Evolutionary conservation across 192 early-diverging fungal genomes (phyloP).

Genomic region (Mortierella claussenii): DNA sequence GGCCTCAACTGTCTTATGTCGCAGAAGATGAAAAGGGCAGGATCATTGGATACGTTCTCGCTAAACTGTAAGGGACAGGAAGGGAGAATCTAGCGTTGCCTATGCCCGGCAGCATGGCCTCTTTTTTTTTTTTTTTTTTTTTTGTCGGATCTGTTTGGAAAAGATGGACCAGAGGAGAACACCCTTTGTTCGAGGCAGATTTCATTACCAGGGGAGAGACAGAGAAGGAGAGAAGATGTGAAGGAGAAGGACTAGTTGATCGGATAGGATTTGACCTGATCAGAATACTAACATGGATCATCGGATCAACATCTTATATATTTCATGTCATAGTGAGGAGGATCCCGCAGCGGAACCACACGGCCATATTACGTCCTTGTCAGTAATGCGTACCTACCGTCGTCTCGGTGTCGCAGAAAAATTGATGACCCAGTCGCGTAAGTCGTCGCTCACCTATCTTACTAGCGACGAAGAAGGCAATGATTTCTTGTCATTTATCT

Average conservation of each 20-base stretch:
- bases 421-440: slow-evolving; percentile 93
- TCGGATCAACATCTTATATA: too few species aligned
- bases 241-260: too few species aligned
- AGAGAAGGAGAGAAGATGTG: too few species aligned
- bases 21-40: slow-evolving; percentile 92
- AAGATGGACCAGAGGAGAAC: too few species aligned
- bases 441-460: slow-evolving; percentile 21
- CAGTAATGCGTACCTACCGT: slow-evolving; percentile 96
- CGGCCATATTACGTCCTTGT: slow-evolving; percentile 97
- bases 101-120: too few species aligned
- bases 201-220: too few species aligned
- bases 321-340: slow-evolving; percentile 82
- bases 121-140: slow-evolving; percentile 13
- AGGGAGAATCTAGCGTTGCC: too few species aligned
- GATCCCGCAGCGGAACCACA: slow-evolving; percentile 77
- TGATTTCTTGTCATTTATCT: neutral
- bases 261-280: too few species aligned
- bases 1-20: slow-evolving; percentile 95
- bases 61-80: slow-evolving; percentile 84
- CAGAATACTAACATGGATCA: too few species aligned
- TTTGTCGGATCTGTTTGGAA: too few species aligned
- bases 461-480: neutral
- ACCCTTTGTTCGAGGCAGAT: too few species aligned
- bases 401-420: slow-evolving; percentile 97
- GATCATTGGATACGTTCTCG: slow-evolving; percentile 97